Base-by-base conservation (phyloP, 441 rosid genomes). In the Euphorbia corollata region DNA sequence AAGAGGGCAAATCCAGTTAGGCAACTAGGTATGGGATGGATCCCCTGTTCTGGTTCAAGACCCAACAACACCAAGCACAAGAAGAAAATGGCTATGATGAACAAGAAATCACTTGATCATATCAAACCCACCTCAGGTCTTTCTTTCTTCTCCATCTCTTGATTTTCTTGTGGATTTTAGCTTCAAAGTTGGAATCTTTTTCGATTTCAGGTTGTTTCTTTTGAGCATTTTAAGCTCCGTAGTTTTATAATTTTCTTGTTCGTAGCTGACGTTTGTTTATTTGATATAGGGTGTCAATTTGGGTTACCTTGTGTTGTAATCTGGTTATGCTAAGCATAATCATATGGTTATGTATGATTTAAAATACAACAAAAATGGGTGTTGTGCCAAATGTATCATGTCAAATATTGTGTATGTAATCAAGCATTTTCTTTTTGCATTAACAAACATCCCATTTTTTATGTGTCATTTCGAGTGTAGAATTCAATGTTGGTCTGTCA, bases 1-100 rank as follows among this genome's bases (percentile, higher is more conserved):
- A 36, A 19, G 47, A 41, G 47, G 47, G 47, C 0, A 41, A 11
- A 41, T 41, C 47, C 2, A 38, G 41, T 7, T 38, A 5, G 9
- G 41, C 41, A 5, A 38, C 41, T 11, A 54, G 65, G 8, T 15
- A 87, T 89, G 97, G 80, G 88, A 56, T 87, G 96, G 97, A 78
- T 89, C 68, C 91, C 94, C 11, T 91, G 96, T 72, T 89, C 89
- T 62, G 90, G 94, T 15, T 82, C 87, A 36, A 75, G 64, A 65
- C 73, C 71, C 48, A 51, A 51, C 32, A 19, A 5, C 58, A 3
- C 43, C 6, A 83, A 81, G 72, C 83, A 67, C 60, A 81, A 81
- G 72, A 79, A 71, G 59, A 88, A 88, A 36, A 36, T 36, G 41
- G 9, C 41, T 36, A 36, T 36, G 4, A 36, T 36, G 43, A 50